Conservation (phyloP, 257 asterid species). For the Capsicum chinense region DNA sequence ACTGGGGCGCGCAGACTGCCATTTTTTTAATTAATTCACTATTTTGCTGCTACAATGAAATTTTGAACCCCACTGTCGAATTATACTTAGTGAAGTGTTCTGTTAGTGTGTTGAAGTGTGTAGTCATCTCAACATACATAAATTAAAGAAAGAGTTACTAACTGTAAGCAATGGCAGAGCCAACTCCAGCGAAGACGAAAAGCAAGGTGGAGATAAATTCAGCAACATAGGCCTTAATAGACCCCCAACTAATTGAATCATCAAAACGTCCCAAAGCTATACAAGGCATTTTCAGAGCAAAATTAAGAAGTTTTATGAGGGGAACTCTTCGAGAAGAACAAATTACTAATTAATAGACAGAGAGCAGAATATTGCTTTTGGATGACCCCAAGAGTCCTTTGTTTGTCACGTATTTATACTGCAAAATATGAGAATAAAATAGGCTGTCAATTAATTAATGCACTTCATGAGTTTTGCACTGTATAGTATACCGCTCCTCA, state of each 20-base stretch:
- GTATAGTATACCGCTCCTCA: neutral
- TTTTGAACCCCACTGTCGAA: no score
- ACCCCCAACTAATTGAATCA: slow-evolving; percentile 65
- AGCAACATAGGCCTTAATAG: slow-evolving; percentile 84
- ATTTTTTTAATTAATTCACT: no score
- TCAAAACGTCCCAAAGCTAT: slow-evolving; percentile 82
- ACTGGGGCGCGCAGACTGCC: no score
- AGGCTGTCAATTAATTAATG: neutral
- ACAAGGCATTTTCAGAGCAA: slow-evolving; percentile 51
- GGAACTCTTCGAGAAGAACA: neutral
- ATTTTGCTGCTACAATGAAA: no score
- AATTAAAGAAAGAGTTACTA: neutral
- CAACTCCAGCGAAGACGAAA: slow-evolving; percentile 95
- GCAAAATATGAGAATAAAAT: neutral
- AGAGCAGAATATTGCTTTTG: slow-evolving; percentile 1
- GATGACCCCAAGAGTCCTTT: neutral
- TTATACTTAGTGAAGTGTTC: no score
- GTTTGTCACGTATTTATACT: slow-evolving; percentile 13
- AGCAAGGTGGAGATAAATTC: slow-evolving; percentile 97
- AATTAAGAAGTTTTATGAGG: neutral
- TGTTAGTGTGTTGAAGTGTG: no score
- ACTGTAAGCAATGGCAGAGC: slow-evolving; percentile 96
- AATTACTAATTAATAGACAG: neutral
- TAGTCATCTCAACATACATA: no score
- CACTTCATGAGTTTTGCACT: neutral